Percentiles rank a stretch among this genome's conserved stretches.
Conservation (phyloP, 2,329 filamentous ascomycete species). For the Epicoccum sorghinum region DNA sequence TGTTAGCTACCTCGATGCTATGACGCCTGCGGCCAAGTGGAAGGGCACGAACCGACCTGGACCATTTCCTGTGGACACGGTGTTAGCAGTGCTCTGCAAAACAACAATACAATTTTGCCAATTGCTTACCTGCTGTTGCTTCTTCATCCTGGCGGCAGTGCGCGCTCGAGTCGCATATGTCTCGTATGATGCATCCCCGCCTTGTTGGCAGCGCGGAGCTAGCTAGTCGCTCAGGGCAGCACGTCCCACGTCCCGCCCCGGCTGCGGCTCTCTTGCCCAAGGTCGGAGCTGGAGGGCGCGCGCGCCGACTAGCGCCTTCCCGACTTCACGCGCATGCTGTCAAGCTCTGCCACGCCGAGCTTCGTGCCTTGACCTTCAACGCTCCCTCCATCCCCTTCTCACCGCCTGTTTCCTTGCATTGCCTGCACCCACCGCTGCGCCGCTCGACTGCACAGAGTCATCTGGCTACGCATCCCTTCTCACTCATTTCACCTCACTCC, state of each 20-base stretch:
- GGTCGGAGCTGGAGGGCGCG: too few relatives aligned
- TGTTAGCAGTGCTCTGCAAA: conserved; percentile 26
- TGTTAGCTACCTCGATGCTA: conserved; percentile 46
- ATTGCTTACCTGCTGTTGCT: conserved; percentile 52
- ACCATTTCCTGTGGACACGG: conserved; percentile 82
- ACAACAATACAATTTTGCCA: too few relatives aligned
- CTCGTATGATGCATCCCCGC: conserved; percentile 20
- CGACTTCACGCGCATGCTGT: neutral
- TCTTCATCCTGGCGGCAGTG: conserved; percentile 22
- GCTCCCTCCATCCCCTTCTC: neutral
- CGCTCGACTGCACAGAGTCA: neutral
- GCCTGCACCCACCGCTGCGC: neutral
- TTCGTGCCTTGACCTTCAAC: conserved; percentile 3
- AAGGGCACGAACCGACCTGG: conserved; percentile 84
- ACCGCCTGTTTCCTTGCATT: neutral
- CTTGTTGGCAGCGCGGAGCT: conserved; percentile 9
- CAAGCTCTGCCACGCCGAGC: conserved; percentile 7
- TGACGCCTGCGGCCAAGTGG: conserved; percentile 30
- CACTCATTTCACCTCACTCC: neutral
- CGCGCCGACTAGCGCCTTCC: too few relatives aligned
- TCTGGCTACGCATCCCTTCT: neutral
- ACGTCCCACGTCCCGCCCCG: neutral
- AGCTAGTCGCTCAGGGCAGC: neutral
- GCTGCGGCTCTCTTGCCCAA: neutral
- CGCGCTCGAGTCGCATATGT: conserved; percentile 46